Evolutionary conservation across 2,329 filamentous ascomycete species (phyloP).

Genomic region (Phialophora expanda): DNA sequence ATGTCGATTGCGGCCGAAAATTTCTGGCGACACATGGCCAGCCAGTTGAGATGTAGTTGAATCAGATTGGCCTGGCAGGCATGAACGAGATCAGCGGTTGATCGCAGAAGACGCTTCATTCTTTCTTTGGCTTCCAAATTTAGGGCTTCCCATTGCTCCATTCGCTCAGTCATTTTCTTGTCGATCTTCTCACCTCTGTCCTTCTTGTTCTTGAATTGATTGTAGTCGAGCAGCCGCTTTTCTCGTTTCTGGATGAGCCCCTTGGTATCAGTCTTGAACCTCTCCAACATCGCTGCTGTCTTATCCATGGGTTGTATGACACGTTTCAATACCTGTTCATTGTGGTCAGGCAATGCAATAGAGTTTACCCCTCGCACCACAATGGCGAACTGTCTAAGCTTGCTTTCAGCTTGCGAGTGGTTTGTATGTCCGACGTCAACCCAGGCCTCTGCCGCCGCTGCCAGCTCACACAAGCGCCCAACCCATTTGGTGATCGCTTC

Average conservation of each 20-base stretch:
- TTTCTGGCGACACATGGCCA: constrained; percentile 73
- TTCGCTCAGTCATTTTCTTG: constrained; percentile 79
- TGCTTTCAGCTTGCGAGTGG: constrained; percentile 85
- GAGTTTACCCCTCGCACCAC: constrained; percentile 85
- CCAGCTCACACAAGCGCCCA: constrained; percentile 77
- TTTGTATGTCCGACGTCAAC: constrained; percentile 72
- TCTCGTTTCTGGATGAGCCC: constrained; percentile 92
- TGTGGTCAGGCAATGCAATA: constrained; percentile 82
- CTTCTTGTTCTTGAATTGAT: constrained; percentile 76
- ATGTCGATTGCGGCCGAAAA: constrained; percentile 66
- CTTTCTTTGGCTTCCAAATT: constrained; percentile 95
- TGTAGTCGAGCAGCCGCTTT: constrained; percentile 89
- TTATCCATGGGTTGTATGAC: constrained; percentile 21
- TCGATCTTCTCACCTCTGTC: constrained; percentile 85
- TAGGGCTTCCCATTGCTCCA: constrained; percentile 86
- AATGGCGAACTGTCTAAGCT: constrained; percentile 90
- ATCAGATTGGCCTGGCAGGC: constrained; percentile 83
- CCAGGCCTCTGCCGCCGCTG: constrained; percentile 80
- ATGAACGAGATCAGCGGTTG: constrained; percentile 84
- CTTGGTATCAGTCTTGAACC: constrained; percentile 60
- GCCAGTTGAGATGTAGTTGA: constrained; percentile 83
- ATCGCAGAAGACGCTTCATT: constrained; percentile 77
- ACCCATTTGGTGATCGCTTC: constrained; percentile 81
- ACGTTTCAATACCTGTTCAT: constrained; percentile 52
- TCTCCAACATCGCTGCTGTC: constrained; percentile 35